Evolutionary conservation across 768 basidiomycete species (phyloP).

Genomic region (Lepiota brunneoincarnata): DNA sequence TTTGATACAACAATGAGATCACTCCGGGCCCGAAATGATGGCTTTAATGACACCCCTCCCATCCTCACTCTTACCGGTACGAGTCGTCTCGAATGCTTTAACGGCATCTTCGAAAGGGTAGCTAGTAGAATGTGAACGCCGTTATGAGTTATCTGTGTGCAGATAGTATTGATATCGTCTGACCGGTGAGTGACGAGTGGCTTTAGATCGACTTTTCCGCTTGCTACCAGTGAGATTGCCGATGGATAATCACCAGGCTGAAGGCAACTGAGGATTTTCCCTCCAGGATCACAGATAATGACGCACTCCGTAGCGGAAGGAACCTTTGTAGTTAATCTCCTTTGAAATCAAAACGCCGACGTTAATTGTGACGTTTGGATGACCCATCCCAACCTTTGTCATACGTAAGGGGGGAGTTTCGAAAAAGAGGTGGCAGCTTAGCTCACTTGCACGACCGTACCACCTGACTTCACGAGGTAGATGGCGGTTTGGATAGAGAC

Average conservation of each 20-base stretch:
- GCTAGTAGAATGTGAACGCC: constrained; percentile 31
- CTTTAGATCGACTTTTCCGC: constrained; percentile 82
- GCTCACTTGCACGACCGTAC: constrained; percentile 66
- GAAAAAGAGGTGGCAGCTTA: background rate
- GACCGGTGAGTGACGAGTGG: constrained; percentile 88
- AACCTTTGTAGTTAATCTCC: constrained; percentile 81
- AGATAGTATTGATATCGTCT: constrained; percentile 12
- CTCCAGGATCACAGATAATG: background rate
- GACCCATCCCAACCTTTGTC: constrained; percentile 81
- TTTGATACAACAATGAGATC: background rate
- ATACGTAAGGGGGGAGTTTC: background rate
- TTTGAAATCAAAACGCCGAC: constrained; percentile 68
- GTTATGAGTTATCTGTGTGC: too few species aligned
- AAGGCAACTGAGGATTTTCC: constrained; percentile 1
- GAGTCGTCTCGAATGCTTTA: constrained; percentile 80
- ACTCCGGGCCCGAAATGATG: constrained; percentile 79
- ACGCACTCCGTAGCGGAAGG: constrained; percentile 87
- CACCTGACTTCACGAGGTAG: constrained; percentile 72
- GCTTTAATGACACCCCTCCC: constrained; percentile 89
- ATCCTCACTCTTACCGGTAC: constrained; percentile 76
- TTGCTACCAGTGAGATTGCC: constrained; percentile 79
- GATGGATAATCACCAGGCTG: constrained; percentile 84
- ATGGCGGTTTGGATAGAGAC: constrained; percentile 87
- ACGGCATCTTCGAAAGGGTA: constrained; percentile 77
- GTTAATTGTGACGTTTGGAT: constrained; percentile 71